Base-by-base conservation (phyloP, 1,139 yeast species). In the Hemisphaericaspora xylofermentans region DNA sequence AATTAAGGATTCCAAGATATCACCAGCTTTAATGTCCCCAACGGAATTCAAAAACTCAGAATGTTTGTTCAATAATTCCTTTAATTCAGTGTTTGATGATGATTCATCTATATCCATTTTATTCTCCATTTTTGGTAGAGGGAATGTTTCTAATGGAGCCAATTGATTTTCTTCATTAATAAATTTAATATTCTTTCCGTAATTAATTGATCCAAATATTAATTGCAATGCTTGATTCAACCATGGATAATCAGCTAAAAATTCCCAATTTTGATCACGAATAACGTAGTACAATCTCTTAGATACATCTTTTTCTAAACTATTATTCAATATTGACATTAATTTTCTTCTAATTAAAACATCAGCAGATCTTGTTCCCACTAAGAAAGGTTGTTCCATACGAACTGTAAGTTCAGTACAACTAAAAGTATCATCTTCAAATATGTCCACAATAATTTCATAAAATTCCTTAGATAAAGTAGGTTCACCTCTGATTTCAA, bases 201-300 rank as follows among this genome's bases (percentile, higher is more conserved):
- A 62, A 43, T 82, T 84, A 51, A 88, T 79, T 0, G 95, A 76
- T 0, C 95, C 96, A 56, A 85, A 87, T 10, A 94, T 66, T 33
- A 94, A 65, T 58, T 93, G 98, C 30, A 88, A 68, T 0, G 96
- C 98, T 61, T 93, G 98, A 58, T 89, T 88, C 46, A 91, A 67
- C 98, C 98, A 94, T 38, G 91, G 89, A 54, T 86, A 86, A 50
- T 91, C 98, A 0, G 95, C 93, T 38, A 94, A 71, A 53, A 78
- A 85, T 59, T 94, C 98, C 99, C 99, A 94, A 56, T 88, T 93
- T 59, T 94, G 98, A 52, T 93, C 97, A 30, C 93, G 74, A 26
- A 94, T 76, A 8, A 93, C 83, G 54, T 93, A 94, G 51, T 84
- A 83, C 33, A 94, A 67, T 46, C 98, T 74, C 58, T 88, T 89